Conservation (phyloP, 768 basidiomycete species). For the Suillus tomentosus region DNA sequence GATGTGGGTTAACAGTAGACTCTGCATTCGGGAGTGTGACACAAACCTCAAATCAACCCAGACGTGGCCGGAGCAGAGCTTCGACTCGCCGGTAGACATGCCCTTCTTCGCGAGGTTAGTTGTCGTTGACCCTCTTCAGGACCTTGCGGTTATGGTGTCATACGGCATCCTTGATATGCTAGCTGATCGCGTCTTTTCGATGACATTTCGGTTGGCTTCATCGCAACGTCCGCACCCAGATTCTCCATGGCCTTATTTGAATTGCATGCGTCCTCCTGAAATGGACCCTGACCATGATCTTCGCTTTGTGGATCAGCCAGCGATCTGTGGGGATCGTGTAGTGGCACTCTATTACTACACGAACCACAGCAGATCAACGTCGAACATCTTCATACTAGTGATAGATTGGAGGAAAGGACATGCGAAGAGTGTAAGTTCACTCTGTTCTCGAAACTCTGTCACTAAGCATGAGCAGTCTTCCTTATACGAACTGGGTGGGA, state of each 20-base stretch:
- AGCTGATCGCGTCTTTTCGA: background rate
- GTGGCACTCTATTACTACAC: background rate
- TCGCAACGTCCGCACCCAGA: background rate
- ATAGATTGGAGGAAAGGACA: background rate
- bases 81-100: background rate
- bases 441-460: background rate
- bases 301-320: background rate
- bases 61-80: background rate
- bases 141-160: background rate
- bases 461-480: background rate
- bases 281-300: background rate
- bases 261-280: background rate
- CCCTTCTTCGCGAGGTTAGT: background rate
- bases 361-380: rapidly evolving
- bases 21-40: background rate
- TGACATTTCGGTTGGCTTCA: background rate
- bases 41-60: background rate
- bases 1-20: background rate
- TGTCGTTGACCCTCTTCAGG: background rate
- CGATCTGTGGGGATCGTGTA: constrained; percentile 1
- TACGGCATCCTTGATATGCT: rapidly evolving
- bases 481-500: background rate
- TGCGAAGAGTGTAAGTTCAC: background rate
- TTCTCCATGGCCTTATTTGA: background rate
- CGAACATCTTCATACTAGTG: constrained; percentile 1